A percentile compares a stretch with the other conserved stretches of the same genome.
Conservation (phyloP, 495 filamentous ascomycete species). For the Trichoderma virens region DNA sequence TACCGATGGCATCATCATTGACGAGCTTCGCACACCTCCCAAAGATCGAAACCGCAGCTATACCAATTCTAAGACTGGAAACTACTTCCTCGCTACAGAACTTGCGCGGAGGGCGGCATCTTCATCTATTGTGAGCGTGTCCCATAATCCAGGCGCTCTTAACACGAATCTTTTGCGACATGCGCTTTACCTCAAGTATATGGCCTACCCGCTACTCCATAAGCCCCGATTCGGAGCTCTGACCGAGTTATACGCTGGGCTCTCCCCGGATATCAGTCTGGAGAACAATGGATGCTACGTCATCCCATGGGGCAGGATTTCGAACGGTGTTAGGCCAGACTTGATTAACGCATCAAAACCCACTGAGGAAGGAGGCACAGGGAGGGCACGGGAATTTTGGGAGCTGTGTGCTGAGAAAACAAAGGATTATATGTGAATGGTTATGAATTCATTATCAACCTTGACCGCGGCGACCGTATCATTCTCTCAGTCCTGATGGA, state of each 20-base stretch:
- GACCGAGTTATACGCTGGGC: constrained; percentile 36
- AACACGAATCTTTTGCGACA: constrained; percentile 24
- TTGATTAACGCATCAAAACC: constrained; percentile 15
- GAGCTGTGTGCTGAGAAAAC: constrained; percentile 14
- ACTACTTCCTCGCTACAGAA: constrained; percentile 29
- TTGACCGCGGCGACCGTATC: too few relatives aligned
- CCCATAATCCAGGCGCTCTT: constrained; percentile 34
- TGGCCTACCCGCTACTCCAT: constrained; percentile 24
- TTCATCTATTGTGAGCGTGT: constrained; percentile 28
- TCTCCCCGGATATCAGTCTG: constrained; percentile 27
- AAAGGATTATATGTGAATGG: not conserved
- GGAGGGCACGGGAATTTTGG: constrained; percentile 19
- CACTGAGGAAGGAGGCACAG: constrained; percentile 17
- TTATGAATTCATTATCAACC: not conserved
- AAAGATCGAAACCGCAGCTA: constrained; percentile 24
- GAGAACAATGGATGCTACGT: constrained; percentile 31
- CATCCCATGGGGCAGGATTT: constrained; percentile 35
- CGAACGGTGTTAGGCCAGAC: constrained; percentile 14
- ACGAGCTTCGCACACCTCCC: constrained; percentile 19
- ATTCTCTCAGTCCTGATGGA: too few relatives aligned
- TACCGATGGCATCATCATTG: constrained; percentile 24
- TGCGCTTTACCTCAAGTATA: constrained; percentile 14
- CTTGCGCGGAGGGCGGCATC: constrained; percentile 20
- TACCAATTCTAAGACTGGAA: constrained; percentile 32
- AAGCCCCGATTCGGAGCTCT: constrained; percentile 27